Evolutionary conservation across 805 yeast genomes (phyloP), one percentile per base, ranked within the genome.

Genomic region (Zygosaccharomyces lentus): DNA sequence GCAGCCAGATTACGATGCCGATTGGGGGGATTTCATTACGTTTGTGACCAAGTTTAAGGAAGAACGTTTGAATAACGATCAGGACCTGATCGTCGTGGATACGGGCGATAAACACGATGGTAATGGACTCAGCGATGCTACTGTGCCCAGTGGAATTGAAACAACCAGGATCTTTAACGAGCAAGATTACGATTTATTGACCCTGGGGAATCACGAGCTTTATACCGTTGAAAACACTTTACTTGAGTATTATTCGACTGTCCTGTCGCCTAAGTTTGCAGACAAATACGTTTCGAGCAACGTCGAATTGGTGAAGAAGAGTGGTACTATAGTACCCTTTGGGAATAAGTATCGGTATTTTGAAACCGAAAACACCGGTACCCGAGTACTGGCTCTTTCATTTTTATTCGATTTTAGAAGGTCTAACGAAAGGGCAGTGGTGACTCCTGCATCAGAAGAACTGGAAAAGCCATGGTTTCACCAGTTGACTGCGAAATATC

Each of bases 91-190:
- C 3, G 57, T 89, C 4, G 74, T 91, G 2, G 98, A 91, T 59
- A 81, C 95, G 1, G 98, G 98, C 4, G 98, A 91, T 65, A 81
- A 87, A 51, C 96, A 87, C 56, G 98, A 91, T 64, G 98, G 98
- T 1, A 90, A 88, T 61, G 98, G 98, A 0, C 67, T 89, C 9
- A 76, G 87, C 32, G 97, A 91, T 66, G 80, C 84, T 10, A 83
- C 96, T 0, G 45, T 27, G 2, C 87, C 91, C 2, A 84, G 83
- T 59, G 98, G 96, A 0, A 56, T 66, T 4, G 63, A 71, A 12
- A 77, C 93, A 0, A 75, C 81, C 23, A 72, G 73, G 1, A 73
- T 90, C 0, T 86, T 90, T 61, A 76, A 75, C 53, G 67, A 72
- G 47, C 73, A 77, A 48, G 81, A 84, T 44, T 85, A 84, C 56